Evolutionary conservation across 371 early-diverging fungal genomes (phyloP).

Genomic region (Batrachochytrium dendrobatidis): DNA sequence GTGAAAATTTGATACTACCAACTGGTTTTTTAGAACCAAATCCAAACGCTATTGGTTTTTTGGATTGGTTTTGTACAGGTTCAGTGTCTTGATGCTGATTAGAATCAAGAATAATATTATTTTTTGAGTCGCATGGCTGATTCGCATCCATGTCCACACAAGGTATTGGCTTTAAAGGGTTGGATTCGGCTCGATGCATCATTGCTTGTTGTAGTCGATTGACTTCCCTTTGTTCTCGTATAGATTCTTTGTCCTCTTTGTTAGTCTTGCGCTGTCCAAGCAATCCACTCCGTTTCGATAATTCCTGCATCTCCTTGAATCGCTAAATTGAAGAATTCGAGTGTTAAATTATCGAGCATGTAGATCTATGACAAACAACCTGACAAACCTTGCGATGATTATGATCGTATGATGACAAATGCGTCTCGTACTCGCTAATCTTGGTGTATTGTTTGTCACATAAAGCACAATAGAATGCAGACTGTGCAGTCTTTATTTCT

Average conservation of each 20-base stretch:
- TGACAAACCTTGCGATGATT: conserved; percentile 51
- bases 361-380: neutral
- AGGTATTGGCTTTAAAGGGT: neutral
- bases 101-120: too few species aligned
- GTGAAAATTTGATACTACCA: conserved; percentile 15
- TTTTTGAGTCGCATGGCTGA: conserved; percentile 1
- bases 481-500: conserved; percentile 56
- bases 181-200: conserved; percentile 10
- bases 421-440: conserved; percentile 66
- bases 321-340: conserved; percentile 31
- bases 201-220: conserved; percentile 60
- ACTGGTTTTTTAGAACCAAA: conserved; percentile 11
- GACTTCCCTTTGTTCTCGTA: conserved; percentile 60
- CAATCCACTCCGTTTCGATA: conserved; percentile 14
- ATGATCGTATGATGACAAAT: conserved; percentile 72
- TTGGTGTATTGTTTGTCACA: conserved; percentile 75
- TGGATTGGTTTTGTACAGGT: neutral
- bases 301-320: conserved; percentile 67
- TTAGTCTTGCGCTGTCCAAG: neutral
- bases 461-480: conserved; percentile 67
- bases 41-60: conserved; percentile 15
- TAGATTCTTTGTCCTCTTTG: conserved; percentile 50
- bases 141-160: neutral
- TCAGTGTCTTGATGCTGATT: neutral
- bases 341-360: neutral